phyloP scores from a whole-genome alignment of 2,329 filamentous ascomycete species.

The Epichloe aotearoae region DNA sequence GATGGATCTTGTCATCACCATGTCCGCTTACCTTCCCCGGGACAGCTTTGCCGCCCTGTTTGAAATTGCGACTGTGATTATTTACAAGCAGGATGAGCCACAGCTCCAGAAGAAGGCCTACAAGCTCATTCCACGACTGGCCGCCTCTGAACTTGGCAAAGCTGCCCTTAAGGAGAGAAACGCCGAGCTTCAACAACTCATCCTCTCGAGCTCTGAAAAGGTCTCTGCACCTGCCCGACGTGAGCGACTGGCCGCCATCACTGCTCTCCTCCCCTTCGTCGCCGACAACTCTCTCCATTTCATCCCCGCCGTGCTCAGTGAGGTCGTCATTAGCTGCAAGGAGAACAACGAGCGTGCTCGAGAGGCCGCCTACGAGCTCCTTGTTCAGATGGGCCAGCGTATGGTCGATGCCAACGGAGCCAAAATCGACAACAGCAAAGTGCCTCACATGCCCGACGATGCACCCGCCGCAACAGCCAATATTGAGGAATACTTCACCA shows the following conservation, averaged over 20 bases:
- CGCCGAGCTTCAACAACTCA: conserved; percentile 65
- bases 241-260: conserved; percentile 73
- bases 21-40: conserved; percentile 76
- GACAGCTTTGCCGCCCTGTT: conserved; percentile 82
- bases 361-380: conserved; percentile 75
- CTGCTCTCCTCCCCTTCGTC: conserved; percentile 66
- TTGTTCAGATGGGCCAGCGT: conserved; percentile 77
- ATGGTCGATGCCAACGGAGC: conserved; percentile 55
- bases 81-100: conserved; percentile 70
- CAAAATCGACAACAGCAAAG: conserved; percentile 71
- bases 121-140: conserved; percentile 86
- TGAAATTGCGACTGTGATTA: conserved; percentile 69
- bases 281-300: conserved; percentile 75
- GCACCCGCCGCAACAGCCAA: conserved; percentile 65
- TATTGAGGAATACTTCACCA: conserved; percentile 93
- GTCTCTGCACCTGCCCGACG: conserved; percentile 75
- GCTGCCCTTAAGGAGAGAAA: conserved; percentile 65
- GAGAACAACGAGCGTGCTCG: conserved; percentile 94
- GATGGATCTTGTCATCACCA: conserved; percentile 93
- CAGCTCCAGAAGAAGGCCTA: conserved; percentile 98
- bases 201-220: conserved; percentile 69
- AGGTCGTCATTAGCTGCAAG: conserved; percentile 93
- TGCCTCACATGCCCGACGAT: conserved; percentile 74
- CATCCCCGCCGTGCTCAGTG: conserved; percentile 79
- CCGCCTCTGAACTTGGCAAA: conserved; percentile 65